Evolutionary conservation across 257 asterid species (phyloP).

Genomic region (Eucommia ulmoides): DNA sequence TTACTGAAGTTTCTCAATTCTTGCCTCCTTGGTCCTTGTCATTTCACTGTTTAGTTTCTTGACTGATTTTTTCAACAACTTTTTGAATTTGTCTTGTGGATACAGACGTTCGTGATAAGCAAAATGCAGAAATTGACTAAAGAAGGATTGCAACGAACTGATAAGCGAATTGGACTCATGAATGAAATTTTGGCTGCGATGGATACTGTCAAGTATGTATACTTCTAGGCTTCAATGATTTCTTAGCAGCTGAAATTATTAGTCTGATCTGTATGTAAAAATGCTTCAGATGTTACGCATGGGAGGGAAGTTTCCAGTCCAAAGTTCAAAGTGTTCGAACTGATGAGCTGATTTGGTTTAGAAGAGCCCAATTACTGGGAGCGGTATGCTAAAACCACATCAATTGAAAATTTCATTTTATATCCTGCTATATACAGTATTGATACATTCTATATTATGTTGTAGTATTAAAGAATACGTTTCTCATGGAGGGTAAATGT

Average conservation of each 20-base stretch:
- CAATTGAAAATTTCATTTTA: too few relatives aligned
- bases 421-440: too few relatives aligned
- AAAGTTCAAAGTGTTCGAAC: constrained; percentile 53
- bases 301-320: constrained; percentile 77
- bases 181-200: constrained; percentile 80
- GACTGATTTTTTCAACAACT: neutral
- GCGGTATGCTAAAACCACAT: too few relatives aligned
- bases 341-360: constrained; percentile 71
- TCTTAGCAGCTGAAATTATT: constrained; percentile 1
- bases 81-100: constrained; percentile 17
- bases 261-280: constrained; percentile 8
- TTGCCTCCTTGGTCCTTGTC: neutral
- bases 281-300: constrained; percentile 56
- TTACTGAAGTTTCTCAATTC: neutral
- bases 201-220: constrained; percentile 81
- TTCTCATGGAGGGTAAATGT: neutral
- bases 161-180: constrained; percentile 73
- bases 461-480: neutral
- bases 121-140: constrained; percentile 58
- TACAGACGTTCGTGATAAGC: constrained; percentile 66
- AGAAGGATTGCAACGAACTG: constrained; percentile 72
- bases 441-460: neutral
- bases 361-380: constrained; percentile 58
- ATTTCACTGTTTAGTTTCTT: neutral
- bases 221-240: constrained; percentile 1